Conservation (phyloP, 495 filamentous ascomycete genomes). For the Penicillium canariense region DNA sequence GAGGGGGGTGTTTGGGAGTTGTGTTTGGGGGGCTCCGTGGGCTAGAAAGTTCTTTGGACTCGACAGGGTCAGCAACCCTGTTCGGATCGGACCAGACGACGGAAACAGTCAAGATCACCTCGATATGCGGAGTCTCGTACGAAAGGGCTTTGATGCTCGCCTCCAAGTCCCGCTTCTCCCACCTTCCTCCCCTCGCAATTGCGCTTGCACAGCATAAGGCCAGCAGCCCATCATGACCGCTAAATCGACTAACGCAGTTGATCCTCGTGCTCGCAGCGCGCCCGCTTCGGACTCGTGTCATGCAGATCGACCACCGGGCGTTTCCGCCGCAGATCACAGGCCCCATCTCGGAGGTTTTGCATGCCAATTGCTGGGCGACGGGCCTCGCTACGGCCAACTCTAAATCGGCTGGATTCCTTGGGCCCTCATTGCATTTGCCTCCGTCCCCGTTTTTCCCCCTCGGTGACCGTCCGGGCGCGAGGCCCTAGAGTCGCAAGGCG, state of each 20-base stretch:
- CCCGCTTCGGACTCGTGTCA: constrained; percentile 9
- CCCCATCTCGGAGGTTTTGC: constrained; percentile 35
- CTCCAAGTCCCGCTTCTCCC: background rate
- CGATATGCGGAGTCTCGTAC: background rate
- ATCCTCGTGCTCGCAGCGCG: background rate
- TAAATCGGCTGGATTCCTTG: constrained; percentile 16
- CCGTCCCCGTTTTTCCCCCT: background rate
- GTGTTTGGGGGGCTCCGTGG: no score
- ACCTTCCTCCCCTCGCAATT: constrained; percentile 3
- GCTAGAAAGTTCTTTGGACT: background rate
- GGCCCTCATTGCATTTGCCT: background rate
- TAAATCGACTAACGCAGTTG: constrained; percentile 7
- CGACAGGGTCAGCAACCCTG: constrained; percentile 18
- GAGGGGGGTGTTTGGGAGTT: no score
- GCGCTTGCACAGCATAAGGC: constrained; percentile 12
- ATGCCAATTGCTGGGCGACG: constrained; percentile 32
- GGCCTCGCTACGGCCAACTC: constrained; percentile 30
- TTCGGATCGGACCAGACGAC: constrained; percentile 18
- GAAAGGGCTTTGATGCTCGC: background rate
- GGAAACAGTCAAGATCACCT: constrained; percentile 12
- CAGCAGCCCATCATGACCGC: no score
- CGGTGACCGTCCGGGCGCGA: background rate
- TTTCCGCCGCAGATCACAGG: constrained; percentile 41
- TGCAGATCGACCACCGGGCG: constrained; percentile 35
- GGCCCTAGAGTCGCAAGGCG: no score